Conservation (phyloP, 1,284 basidiomycete species). For the Cutaneotrichosporon cyanovorans region DNA sequence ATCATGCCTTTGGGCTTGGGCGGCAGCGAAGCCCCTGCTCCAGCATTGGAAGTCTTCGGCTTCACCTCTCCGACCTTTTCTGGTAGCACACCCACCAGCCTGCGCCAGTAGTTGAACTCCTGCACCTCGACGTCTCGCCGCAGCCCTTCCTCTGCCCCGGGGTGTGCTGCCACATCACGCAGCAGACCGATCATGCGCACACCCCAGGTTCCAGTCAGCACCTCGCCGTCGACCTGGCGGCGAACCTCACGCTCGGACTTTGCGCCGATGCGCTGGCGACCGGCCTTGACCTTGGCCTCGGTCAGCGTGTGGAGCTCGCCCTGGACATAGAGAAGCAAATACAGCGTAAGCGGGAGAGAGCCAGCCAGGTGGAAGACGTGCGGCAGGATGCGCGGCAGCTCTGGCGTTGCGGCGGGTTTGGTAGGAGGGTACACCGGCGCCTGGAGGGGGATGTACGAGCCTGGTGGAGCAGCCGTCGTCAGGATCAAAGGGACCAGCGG, state of each 20-base stretch:
- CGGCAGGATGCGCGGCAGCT: constrained; percentile 41
- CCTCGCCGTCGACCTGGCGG: constrained; percentile 49
- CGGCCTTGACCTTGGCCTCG: constrained; percentile 60
- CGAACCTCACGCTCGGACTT: constrained; percentile 60
- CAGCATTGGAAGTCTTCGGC: constrained; percentile 2
- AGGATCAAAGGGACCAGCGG: constrained; percentile 59
- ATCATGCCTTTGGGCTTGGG: constrained; percentile 6
- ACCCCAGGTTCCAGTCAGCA: constrained; percentile 42
- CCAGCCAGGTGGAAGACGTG: constrained; percentile 45
- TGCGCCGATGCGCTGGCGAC: constrained; percentile 64
- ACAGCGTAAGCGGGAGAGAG: constrained; percentile 48
- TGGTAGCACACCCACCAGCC: constrained; percentile 23
- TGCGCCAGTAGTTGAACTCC: constrained; percentile 39
- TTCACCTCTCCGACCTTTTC: constrained; percentile 2
- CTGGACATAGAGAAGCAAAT: constrained; percentile 50
- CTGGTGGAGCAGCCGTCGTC: constrained; percentile 55
- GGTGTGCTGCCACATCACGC: constrained; percentile 33
- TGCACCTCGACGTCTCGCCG: constrained; percentile 37
- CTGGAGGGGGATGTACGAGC: constrained; percentile 36
- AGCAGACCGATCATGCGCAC: constrained; percentile 29
- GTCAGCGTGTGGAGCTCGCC: constrained; percentile 56
- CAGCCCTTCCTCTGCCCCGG: constrained; percentile 26
- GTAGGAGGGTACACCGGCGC: constrained; percentile 57
- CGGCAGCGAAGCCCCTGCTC: background rate
- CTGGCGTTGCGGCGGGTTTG: constrained; percentile 49